These are phyloP conservation scores for Penicillium freii DNA, from an alignment of 2,329 filamentous ascomycete genomes.

Conservation along the genomic window DNA sequence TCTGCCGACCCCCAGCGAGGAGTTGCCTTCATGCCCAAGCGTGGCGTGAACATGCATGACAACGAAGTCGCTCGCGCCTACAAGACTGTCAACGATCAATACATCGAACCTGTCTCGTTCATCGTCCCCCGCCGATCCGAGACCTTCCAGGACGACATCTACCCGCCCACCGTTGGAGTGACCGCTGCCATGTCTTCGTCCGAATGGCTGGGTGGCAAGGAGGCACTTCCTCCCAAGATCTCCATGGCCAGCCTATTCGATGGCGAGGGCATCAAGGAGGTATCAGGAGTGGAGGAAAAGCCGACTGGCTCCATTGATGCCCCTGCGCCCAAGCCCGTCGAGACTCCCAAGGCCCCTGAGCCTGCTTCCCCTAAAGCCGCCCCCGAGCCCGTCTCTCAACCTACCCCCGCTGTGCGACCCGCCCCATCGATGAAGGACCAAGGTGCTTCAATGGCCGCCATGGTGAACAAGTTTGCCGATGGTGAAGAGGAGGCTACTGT, in stretches of 20 bases:
- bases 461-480: slow-evolving; percentile 85
- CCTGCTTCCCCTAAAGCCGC: slow-evolving; percentile 35
- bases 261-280: slow-evolving; percentile 73
- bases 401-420: slow-evolving; percentile 44
- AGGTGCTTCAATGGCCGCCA: slow-evolving; percentile 78
- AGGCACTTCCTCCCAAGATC: slow-evolving; percentile 82
- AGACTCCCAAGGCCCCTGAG: slow-evolving; percentile 28
- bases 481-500: slow-evolving; percentile 58
- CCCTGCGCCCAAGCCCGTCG: slow-evolving; percentile 52
- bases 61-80: slow-evolving; percentile 94
- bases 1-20: slow-evolving; percentile 93
- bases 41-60: slow-evolving; percentile 93
- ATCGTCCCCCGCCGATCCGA: slow-evolving; percentile 91
- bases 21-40: slow-evolving; percentile 89
- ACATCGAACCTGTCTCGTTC: slow-evolving; percentile 96
- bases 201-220: slow-evolving; percentile 87
- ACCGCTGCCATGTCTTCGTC: slow-evolving; percentile 76
- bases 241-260: slow-evolving; percentile 91
- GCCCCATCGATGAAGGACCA: slow-evolving; percentile 77
- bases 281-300: slow-evolving; percentile 51
- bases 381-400: slow-evolving; percentile 31
- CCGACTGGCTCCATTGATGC: slow-evolving; percentile 34
- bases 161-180: slow-evolving; percentile 75
- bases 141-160: slow-evolving; percentile 96
- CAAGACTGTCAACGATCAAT: slow-evolving; percentile 93